Percentiles rank a stretch among this genome's conserved stretches.
Evolutionary conservation across 345 rosid species (phyloP).

Genomic region (Diplotaxis tenuifolia): DNA sequence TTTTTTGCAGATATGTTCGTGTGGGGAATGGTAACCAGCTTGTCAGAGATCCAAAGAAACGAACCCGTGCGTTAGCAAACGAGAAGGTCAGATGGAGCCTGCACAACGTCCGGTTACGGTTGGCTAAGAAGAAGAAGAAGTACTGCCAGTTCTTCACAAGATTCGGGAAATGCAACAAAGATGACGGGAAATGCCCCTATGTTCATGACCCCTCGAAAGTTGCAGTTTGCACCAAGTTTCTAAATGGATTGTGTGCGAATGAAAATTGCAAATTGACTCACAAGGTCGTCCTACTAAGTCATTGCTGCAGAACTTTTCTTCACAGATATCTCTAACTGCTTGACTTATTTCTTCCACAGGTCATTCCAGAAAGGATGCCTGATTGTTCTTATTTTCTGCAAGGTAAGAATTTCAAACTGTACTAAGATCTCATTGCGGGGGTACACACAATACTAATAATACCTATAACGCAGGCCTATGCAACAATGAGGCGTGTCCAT

Average conservation of each 20-base stretch:
- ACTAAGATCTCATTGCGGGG: neutral
- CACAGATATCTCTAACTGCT: slow-evolving; percentile 16
- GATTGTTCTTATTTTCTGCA: slow-evolving; percentile 92
- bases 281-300: slow-evolving; percentile 52
- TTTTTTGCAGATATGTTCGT: slow-evolving; percentile 77
- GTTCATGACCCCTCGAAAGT: slow-evolving; percentile 92
- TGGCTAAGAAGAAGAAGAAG: slow-evolving; percentile 73
- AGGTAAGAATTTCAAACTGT: slow-evolving; percentile 47
- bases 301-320: slow-evolving; percentile 13
- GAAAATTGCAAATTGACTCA: slow-evolving; percentile 89
- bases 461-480: slow-evolving; percentile 66
- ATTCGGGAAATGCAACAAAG: slow-evolving; percentile 96
- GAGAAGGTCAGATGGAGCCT: slow-evolving; percentile 97
- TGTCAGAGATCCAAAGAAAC: slow-evolving; percentile 88
- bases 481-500: slow-evolving; percentile 73
- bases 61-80: slow-evolving; percentile 84
- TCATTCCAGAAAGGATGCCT: slow-evolving; percentile 98
- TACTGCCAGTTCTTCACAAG: slow-evolving; percentile 96
- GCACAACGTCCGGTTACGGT: slow-evolving; percentile 82
- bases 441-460: slow-evolving; percentile 18
- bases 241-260: slow-evolving; percentile 75
- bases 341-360: slow-evolving; percentile 48
- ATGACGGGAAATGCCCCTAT: slow-evolving; percentile 84
- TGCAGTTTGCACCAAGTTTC: slow-evolving; percentile 91
- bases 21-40: slow-evolving; percentile 96